Evolutionary conservation across 441 rosid species (phyloP).

Genomic region (Populus hybrid): DNA sequence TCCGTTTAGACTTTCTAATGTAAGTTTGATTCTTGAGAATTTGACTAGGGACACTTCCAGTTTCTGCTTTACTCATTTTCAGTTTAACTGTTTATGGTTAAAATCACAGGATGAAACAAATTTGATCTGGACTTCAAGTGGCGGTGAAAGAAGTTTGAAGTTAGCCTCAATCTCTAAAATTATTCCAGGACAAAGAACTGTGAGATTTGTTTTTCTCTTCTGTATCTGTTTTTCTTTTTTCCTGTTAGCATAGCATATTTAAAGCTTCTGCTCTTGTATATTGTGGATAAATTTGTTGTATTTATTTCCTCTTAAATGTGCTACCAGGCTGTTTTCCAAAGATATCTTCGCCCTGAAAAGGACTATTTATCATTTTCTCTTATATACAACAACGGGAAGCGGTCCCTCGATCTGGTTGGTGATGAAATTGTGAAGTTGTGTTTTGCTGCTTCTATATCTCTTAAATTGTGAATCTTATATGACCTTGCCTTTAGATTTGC

Average conservation of each 20-base stretch:
- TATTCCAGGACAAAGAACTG: conserved; percentile 98
- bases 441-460: conserved; percentile 10
- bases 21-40: conserved; percentile 38
- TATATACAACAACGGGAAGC: conserved; percentile 75
- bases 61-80: conserved; percentile 1
- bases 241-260: conserved; percentile 1
- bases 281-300: conserved; percentile 19
- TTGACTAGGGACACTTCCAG: conserved; percentile 12
- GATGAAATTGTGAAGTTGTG: conserved; percentile 19
- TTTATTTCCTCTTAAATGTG: conserved; percentile 20
- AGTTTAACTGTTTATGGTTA: background rate
- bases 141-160: conserved; percentile 84
- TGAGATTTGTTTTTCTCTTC: conserved; percentile 36
- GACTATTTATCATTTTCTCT: conserved; percentile 92
- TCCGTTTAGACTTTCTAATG: conserved; percentile 86
- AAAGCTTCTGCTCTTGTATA: background rate
- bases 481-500: conserved; percentile 56
- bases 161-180: conserved; percentile 75
- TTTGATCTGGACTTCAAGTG: conserved; percentile 87
- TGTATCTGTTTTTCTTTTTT: background rate
- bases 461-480: conserved; percentile 21
- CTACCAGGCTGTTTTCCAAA: conserved; percentile 81
- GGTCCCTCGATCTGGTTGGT: conserved; percentile 96
- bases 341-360: conserved; percentile 80
- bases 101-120: conserved; percentile 80